Base-by-base conservation (phyloP, 768 basidiomycete genomes). In the Rhodotorula taiwanensis region DNA sequence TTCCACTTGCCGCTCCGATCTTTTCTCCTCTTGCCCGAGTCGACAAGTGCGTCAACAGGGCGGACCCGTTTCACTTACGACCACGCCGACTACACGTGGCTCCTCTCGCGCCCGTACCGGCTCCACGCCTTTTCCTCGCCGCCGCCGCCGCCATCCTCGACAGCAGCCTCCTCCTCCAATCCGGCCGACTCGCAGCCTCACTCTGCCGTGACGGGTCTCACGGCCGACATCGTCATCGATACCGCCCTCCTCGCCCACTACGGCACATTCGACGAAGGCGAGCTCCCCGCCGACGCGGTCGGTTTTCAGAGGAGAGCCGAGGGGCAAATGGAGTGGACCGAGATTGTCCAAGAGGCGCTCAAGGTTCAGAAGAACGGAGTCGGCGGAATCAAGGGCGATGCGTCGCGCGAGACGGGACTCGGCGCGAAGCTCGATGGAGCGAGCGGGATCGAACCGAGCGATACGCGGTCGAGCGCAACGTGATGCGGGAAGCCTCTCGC, bases 141-240 rank as follows among this genome's bases (percentile, higher is more conserved):
- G 2, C 23, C 23, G 28, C 10, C 36, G 9, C 36, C 16, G 36
- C 36, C 10, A 39, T 10, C 36, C 10, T 16, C 36, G 16, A 39
- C 36, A 39, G 10, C 13, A 25, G 41, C 50, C 50, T 58, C 27
- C 54, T n/a, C n/a, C n/a, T n/a, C n/a, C n/a, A n/a, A n/a, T n/a
- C n/a, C n/a, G n/a, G n/a, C n/a, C n/a, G n/a, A n/a, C n/a, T n/a
- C n/a, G n/a, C n/a, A n/a, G n/a, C n/a, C 65, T 31, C 62, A 58
- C 0, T 65, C 62, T 2, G 43, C 61, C 14, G 52, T 72, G 1
- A 63, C 64, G 31, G 72, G 72, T 11, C n/a, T 72, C 5, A 72
- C 72, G 28, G 67, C 67, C 13, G 72, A 72, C 47, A 69, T 72
- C 18, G n/a, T 64, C 33, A 41, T 70, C 50, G 47, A 62, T 13